Percentiles rank a stretch among this genome's conserved stretches.
phyloP scores from a whole-genome alignment of 2,329 filamentous ascomycete genomes.

The Sporothrix schenckii region DNA sequence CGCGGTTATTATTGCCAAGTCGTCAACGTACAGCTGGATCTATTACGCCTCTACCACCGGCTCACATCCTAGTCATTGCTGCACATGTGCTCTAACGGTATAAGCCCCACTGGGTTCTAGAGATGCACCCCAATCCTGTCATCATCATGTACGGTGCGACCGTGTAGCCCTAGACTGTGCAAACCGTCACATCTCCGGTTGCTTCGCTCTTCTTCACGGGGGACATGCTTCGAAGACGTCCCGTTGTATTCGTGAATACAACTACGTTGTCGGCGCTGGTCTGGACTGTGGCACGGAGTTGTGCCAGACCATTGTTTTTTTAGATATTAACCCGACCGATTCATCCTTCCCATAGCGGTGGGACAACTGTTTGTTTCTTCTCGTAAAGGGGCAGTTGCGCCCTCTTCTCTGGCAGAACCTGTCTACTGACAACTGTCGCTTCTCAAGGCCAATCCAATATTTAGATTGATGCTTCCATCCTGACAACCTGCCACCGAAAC shows the following conservation, averaged over 20 bases:
- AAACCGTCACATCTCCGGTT: constrained; percentile 40
- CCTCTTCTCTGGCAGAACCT: neutral
- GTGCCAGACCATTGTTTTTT: constrained; percentile 40
- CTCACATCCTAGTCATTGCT: constrained; percentile 37
- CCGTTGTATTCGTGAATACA: constrained; percentile 50
- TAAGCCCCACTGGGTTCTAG: constrained; percentile 41
- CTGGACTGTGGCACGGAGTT: constrained; percentile 43
- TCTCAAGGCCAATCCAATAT: neutral
- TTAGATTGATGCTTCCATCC: constrained; percentile 25
- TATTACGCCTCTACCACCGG: constrained; percentile 42
- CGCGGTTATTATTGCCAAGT: constrained; percentile 39
- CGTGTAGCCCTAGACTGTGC: constrained; percentile 39
- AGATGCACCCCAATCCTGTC: constrained; percentile 39
- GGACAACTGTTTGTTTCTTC: constrained; percentile 38
- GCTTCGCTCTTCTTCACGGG: constrained; percentile 42
- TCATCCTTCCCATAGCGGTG: constrained; percentile 40
- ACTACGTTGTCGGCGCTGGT: constrained; percentile 47
- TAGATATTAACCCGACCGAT: constrained; percentile 40
- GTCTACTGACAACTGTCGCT: neutral
- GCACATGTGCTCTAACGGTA: constrained; percentile 39
- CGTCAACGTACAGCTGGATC: constrained; percentile 40
- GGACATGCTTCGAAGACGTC: constrained; percentile 40
- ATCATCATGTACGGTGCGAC: constrained; percentile 40
- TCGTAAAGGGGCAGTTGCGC: neutral
- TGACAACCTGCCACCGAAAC: constrained; percentile 6